Base-by-base conservation (phyloP, 371 early-diverging fungal genomes). In the Mucor saturninus region DNA sequence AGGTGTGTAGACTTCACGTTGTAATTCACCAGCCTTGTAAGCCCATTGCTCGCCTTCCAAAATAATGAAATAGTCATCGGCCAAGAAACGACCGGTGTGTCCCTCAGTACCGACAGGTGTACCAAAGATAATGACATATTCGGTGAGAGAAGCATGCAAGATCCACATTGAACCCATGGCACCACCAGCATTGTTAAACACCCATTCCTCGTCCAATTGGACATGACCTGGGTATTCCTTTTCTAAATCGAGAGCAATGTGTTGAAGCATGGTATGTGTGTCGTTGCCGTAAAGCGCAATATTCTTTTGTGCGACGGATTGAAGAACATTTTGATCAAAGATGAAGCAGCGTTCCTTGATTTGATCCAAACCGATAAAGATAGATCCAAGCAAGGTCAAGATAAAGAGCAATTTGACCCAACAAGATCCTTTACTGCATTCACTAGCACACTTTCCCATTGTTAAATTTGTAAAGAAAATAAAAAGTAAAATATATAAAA, bases 21-120 rank as follows among this genome's bases (percentile, higher is more conserved):
- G 54, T 30, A 82, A 31, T 53, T 73, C 71, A 61, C 84, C 84
- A 48, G 84, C 68, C 40, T 64, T 52, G 58, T 72, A 73, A 39
- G 84, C 81, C 84, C 84, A 84, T 65, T 84, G 84, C 52, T 84
- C 84, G 60, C 84, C 84, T 52, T 79, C 81, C 29, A 84, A 55
- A 40, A 84, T 83, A 42, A 84, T 84, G 59, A 84, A 84, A 63
- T 84, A 84, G 62, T 84, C 84, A 64, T 84, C 84, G 31, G 83
- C 77, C 39, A 76, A 48, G 69, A 64, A 79, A 54, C 80, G 71
- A 50, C 84, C 84, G 9, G 83, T 75, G 51, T 84, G 84, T 9
- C 84, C 84, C 46, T 84, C 84, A 49, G 84, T 84, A 39, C 84
- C 84, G 15, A 84, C 68, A 32, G 84, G 77, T 30, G 83, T 84